Evolutionary conservation across 2,329 filamentous ascomycete genomes (phyloP), one percentile per base, ranked within the genome.

Genomic region (Fusarium liriodendri): DNA sequence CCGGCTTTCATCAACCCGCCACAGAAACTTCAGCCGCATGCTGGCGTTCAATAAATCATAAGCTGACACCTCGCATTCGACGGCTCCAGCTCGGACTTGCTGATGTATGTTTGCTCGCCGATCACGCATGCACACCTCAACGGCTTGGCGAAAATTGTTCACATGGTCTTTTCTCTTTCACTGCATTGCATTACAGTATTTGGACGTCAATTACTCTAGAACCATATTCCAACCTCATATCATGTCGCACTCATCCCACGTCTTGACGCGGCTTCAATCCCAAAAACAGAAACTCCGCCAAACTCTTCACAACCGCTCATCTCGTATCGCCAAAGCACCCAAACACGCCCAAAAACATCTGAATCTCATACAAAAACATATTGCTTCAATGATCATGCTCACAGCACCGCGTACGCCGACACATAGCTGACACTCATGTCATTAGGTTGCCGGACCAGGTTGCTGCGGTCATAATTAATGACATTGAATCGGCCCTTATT

Each of bases 371-470:
- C 32, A 66, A 32, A 29, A 5, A 0, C 52, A n/a, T 6, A 6
- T 5, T 8, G 2, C 16, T 11, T 11, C 8, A 52, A 6, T 58
- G 13, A n/a, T 6, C 18, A 20, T 62, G 3, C 57, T 79, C 58
- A 95, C 37, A 95, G 79, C 18, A 95, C 87, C 10, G 95, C 95
- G 86, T 97, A 97, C 5, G 95, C 97, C 80, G 95, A 96, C 4
- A 94, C 95, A 82, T 99, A 99, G 84, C 95, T 98, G 61, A 99
- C 97, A 76, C 95, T 98, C 75, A 92, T 97, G 73, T 98, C 94
- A 18, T 80, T 82, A 1, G 92, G 86, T 33, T 87, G 86, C 74
- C 89, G 86, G 5, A 93, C 93, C 81, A 97, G 85, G 69, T 90
- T 92, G 83, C 96, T 99, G 69, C 95, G 90, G 80, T 98, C 92